Percentiles rank a stretch among this genome's conserved stretches.
phyloP scores from a whole-genome alignment of 2,329 filamentous ascomycete species.

The Fusarium cyanostomum region DNA sequence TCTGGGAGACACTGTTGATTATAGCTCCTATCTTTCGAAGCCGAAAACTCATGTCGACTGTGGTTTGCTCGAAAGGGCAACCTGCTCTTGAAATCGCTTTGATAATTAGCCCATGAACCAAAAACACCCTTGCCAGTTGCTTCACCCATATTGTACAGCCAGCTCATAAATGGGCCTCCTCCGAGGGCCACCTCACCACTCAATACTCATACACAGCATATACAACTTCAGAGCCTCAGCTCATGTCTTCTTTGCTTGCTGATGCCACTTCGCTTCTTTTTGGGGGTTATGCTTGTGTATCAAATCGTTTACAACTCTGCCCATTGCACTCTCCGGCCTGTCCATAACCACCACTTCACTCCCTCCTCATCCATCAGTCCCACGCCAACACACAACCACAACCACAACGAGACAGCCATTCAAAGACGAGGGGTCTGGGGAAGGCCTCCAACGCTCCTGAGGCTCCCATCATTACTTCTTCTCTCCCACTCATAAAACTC shows the following conservation, averaged over 20 bases:
- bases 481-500: conserved; percentile 10
- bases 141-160: too few relatives aligned
- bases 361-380: conserved; percentile 38
- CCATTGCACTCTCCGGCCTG: conserved; percentile 44
- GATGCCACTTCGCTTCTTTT: conserved; percentile 43
- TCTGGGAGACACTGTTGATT: too few relatives aligned
- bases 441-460: conserved; percentile 14
- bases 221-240: conserved; percentile 26
- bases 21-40: too few relatives aligned
- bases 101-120: too few relatives aligned
- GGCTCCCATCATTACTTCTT: conserved; percentile 18
- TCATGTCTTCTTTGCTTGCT: conserved; percentile 25
- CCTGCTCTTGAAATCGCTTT: too few relatives aligned
- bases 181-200: neutral
- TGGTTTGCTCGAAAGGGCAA: too few relatives aligned
- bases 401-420: conserved; percentile 30
- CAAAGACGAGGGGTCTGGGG: conserved; percentile 20
- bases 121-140: too few relatives aligned
- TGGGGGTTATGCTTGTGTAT: conserved; percentile 39
- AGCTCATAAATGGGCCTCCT: neutral
- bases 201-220: conserved; percentile 9
- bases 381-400: conserved; percentile 32
- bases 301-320: conserved; percentile 47
- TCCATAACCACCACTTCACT: conserved; percentile 40
- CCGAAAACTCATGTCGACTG: too few relatives aligned